These are phyloP conservation scores for Populus hybrid DNA, from an alignment of 441 rosid species.

Conservation along the genomic window DNA sequence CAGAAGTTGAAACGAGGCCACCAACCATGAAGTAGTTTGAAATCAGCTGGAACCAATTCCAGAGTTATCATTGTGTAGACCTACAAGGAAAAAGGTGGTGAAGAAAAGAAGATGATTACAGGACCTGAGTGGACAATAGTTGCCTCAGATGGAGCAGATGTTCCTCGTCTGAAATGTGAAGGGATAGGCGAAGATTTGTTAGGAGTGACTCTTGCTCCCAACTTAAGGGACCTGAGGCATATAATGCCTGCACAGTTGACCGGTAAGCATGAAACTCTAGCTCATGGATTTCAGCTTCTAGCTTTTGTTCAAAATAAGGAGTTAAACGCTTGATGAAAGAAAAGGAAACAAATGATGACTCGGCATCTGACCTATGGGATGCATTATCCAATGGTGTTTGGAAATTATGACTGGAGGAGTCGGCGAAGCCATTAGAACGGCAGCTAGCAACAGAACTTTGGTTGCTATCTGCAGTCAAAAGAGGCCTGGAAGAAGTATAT, in stretches of 20 bases:
- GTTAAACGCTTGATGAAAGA: slow-evolving; percentile 17
- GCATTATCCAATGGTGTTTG: slow-evolving; percentile 14
- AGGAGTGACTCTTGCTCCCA: slow-evolving; percentile 75
- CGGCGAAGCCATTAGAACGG: slow-evolving; percentile 36
- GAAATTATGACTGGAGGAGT: slow-evolving; percentile 9
- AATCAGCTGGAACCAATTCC: slow-evolving; percentile 4
- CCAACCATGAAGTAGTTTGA: neutral
- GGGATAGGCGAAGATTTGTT: slow-evolving; percentile 56
- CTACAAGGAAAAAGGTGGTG: neutral
- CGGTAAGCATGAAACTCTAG: slow-evolving; percentile 59
- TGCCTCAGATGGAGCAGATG: slow-evolving; percentile 64
- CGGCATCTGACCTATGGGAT: slow-evolving; percentile 47
- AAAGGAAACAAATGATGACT: slow-evolving; percentile 37
- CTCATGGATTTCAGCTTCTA: slow-evolving; percentile 45
- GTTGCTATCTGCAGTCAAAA: slow-evolving; percentile 21
- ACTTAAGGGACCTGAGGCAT: slow-evolving; percentile 68
- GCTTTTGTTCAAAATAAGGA: slow-evolving; percentile 27
- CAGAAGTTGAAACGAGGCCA: neutral
- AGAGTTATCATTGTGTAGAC: neutral
- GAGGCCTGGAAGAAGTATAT: slow-evolving; percentile 17
- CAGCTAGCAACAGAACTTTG: slow-evolving; percentile 69
- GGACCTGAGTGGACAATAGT: slow-evolving; percentile 38
- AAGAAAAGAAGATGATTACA: slow-evolving; percentile 1
- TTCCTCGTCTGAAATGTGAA: slow-evolving; percentile 71
- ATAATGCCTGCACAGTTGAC: slow-evolving; percentile 47